Conservation (phyloP, 371 early-diverging fungal species). For the Massospora cicadina region DNA sequence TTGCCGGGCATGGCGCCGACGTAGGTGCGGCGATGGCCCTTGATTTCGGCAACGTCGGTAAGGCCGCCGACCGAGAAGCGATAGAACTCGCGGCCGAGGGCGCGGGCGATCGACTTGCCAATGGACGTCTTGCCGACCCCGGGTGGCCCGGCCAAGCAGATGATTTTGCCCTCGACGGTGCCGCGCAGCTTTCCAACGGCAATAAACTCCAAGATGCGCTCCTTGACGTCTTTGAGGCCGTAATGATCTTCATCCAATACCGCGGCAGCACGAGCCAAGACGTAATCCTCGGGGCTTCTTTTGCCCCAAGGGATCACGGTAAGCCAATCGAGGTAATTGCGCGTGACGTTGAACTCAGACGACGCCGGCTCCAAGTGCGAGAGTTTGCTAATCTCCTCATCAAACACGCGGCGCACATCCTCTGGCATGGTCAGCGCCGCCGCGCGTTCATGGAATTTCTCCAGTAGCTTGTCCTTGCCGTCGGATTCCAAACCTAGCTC, state of each 20-base stretch:
- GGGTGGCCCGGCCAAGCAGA: constrained; percentile 92
- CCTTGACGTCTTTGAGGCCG: constrained; percentile 96
- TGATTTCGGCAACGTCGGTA: constrained; percentile 94
- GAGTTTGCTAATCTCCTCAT: constrained; percentile 89
- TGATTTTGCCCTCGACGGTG: constrained; percentile 89
- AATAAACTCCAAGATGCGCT: constrained; percentile 92
- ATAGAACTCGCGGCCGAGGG: constrained; percentile 84
- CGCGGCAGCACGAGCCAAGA: constrained; percentile 52
- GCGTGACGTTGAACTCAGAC: constrained; percentile 90
- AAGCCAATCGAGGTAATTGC: constrained; percentile 94
- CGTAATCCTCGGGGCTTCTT: constrained; percentile 72
- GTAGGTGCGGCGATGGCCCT: constrained; percentile 95
- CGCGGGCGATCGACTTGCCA: constrained; percentile 90
- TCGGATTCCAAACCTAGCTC: constrained; percentile 91
- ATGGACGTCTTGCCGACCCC: constrained; percentile 96
- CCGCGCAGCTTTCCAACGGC: constrained; percentile 92
- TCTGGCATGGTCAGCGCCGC: constrained; percentile 73
- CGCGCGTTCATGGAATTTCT: constrained; percentile 74
- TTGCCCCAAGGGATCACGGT: constrained; percentile 94
- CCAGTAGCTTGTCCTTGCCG: constrained; percentile 90
- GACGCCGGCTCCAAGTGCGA: constrained; percentile 88
- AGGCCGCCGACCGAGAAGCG: constrained; percentile 93
- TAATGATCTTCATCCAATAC: constrained; percentile 96
- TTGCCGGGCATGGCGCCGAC: constrained; percentile 99
- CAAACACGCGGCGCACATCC: constrained; percentile 80